Evolutionary conservation across 2,329 filamentous ascomycete species (phyloP), one percentile per base, ranked within the genome.

Genomic region (Fusarium anthophilum): DNA sequence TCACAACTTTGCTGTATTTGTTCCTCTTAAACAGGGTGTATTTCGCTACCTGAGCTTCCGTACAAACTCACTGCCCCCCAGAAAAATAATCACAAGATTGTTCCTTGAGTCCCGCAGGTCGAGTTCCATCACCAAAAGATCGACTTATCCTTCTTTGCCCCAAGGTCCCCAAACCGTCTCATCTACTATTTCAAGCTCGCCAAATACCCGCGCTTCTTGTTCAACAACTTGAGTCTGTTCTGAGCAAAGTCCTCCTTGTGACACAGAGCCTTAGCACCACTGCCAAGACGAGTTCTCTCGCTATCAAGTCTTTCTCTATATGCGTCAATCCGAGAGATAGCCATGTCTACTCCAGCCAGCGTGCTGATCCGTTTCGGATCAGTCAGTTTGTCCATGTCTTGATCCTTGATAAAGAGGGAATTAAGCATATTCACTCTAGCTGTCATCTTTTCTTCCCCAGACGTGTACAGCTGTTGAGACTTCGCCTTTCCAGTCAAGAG

Each of bases 261-360:
- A 4, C 11, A n/a, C 0, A 54, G 20, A 0, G 6, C 10, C 8
- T 38, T 22, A 0, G 2, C 1, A 13, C 28, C 51, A 17, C n/a
- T n/a, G 1, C n/a, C 14, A 18, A 54, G 1, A 2, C 18, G 24
- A 2, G 4, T 13, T 13, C 4, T 28, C 3, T 39, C 20, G 5
- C 2, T 3, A 2, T 15, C 2, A 7, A 54, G 11, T 18, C 32
- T 38, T 26, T 22, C 10, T 9, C 18, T 22, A 9, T 22, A 54
- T 3, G 1, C 24, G 10, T 18, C 13, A 6, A 39, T 54, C 0
- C 51, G 24, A 17, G 35, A 54, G 5, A 39, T 54, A 13, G 51
- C 51, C 14, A 28, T 12, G 5, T 54, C 50, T 2, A 38, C 7
- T 14, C 35, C 51, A 6, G 6, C 35, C 2, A 39, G 3, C 3